These are phyloP conservation scores for Glycyrrhiza uralensis DNA, from an alignment of 306 rosid genomes.

Conservation along the genomic window DNA sequence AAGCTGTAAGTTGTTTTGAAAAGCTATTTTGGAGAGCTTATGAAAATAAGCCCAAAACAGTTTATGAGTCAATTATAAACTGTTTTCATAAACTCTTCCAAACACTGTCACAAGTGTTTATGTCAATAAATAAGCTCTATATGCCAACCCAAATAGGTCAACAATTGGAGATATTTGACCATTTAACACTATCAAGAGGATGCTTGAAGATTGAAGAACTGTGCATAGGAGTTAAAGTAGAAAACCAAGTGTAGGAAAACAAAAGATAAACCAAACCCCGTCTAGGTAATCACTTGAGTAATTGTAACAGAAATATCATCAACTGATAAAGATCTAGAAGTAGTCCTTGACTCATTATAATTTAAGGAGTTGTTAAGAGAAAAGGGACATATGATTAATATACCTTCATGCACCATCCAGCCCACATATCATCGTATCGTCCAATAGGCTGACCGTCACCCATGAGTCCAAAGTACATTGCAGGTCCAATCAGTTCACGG, in stretches of 20 bases:
- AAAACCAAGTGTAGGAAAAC: background rate
- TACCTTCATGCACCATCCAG: conserved; percentile 96
- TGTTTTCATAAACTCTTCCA: too few species aligned
- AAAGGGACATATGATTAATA: background rate
- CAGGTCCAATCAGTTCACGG: conserved; percentile 87
- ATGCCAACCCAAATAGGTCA: too few species aligned
- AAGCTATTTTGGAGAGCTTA: too few species aligned
- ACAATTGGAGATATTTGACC: background rate
- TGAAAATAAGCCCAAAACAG: too few species aligned
- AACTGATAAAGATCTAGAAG: background rate
- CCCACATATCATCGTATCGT: conserved; percentile 95
- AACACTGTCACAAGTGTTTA: too few species aligned
- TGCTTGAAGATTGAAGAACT: background rate
- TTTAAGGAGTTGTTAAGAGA: background rate
- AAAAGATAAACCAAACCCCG: background rate
- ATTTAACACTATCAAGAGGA: background rate
- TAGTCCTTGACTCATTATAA: background rate
- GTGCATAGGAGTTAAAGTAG: background rate
- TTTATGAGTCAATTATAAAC: too few species aligned
- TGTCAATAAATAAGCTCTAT: too few species aligned
- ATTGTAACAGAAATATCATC: background rate
- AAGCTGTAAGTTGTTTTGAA: too few species aligned
- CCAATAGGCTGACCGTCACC: conserved; percentile 97
- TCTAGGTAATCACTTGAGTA: background rate
- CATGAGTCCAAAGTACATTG: conserved; percentile 95